Evolutionary conservation across 305 asterid species (phyloP).

Genomic region (Nicotiana rustica): DNA sequence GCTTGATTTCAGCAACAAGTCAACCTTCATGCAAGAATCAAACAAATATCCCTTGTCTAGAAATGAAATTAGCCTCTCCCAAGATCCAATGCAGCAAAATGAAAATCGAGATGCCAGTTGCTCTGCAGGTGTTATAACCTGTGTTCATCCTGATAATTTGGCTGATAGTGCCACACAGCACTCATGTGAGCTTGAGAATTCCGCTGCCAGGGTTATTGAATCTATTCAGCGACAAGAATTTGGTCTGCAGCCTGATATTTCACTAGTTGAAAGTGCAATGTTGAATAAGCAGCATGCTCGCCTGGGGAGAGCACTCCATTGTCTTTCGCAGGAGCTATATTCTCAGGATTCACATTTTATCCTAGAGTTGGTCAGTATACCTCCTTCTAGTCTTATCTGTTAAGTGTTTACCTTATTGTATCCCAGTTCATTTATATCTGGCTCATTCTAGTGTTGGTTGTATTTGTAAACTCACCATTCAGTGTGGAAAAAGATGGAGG

Average conservation of each 20-base stretch:
- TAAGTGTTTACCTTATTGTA: background rate
- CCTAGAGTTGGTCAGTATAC: constrained; percentile 78
- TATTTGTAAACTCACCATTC: constrained; percentile 23
- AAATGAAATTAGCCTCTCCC: constrained; percentile 42
- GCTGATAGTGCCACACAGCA: constrained; percentile 34
- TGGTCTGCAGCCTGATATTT: constrained; percentile 73
- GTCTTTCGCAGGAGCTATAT: constrained; percentile 95
- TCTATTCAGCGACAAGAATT: constrained; percentile 87
- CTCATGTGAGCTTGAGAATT: constrained; percentile 39
- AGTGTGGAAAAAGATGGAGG: constrained; percentile 2
- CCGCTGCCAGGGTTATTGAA: constrained; percentile 62
- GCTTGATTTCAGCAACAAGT: constrained; percentile 42
- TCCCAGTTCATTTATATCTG: constrained; percentile 3
- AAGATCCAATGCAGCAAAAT: constrained; percentile 40
- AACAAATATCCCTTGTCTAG: constrained; percentile 39
- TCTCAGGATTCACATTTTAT: constrained; percentile 99
- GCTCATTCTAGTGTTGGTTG: background rate
- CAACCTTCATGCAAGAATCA: constrained; percentile 42
- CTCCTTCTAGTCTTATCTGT: background rate
- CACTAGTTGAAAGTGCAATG: constrained; percentile 66
- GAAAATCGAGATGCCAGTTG: constrained; percentile 39
- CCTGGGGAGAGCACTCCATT: constrained; percentile 94
- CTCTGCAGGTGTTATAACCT: constrained; percentile 42
- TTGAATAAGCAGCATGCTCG: constrained; percentile 98
- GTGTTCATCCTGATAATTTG: constrained; percentile 39